Evolutionary conservation across 441 rosid species (phyloP).

Genomic region (Daphne laureola): DNA sequence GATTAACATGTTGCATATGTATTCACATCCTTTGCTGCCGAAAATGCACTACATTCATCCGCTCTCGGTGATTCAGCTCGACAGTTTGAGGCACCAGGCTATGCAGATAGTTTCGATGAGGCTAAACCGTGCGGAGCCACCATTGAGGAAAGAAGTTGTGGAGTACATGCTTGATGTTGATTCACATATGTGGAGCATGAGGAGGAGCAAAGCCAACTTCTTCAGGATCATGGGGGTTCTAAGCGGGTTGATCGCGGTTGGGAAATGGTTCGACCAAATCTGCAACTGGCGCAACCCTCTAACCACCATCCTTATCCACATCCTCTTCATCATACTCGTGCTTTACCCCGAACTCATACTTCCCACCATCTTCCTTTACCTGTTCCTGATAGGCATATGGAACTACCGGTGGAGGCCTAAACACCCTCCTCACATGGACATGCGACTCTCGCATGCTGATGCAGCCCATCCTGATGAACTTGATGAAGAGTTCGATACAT

Average conservation of each 20-base stretch:
- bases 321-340: conserved; percentile 57
- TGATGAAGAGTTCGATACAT: conserved; percentile 82
- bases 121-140: conserved; percentile 86
- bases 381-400: conserved; percentile 75
- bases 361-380: conserved; percentile 76
- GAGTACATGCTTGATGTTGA: conserved; percentile 92
- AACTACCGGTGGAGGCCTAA: conserved; percentile 67
- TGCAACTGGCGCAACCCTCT: conserved; percentile 80
- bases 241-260: conserved; percentile 48
- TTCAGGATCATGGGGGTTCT: conserved; percentile 66
- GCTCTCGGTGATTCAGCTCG: conserved; percentile 73
- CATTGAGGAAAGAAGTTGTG: conserved; percentile 76
- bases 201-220: conserved; percentile 89
- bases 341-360: conserved; percentile 71
- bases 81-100: conserved; percentile 74
- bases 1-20: conserved; percentile 67
- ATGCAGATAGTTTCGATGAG: conserved; percentile 75
- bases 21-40: conserved; percentile 75
- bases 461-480: conserved; percentile 75
- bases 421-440: conserved; percentile 85
- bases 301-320: conserved; percentile 64
- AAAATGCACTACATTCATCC: conserved; percentile 91
- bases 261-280: conserved; percentile 65
- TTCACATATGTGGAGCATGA: conserved; percentile 90
- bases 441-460: conserved; percentile 65